Conservation (phyloP, 495 filamentous ascomycete genomes). For the Penicillium tannophilum region DNA sequence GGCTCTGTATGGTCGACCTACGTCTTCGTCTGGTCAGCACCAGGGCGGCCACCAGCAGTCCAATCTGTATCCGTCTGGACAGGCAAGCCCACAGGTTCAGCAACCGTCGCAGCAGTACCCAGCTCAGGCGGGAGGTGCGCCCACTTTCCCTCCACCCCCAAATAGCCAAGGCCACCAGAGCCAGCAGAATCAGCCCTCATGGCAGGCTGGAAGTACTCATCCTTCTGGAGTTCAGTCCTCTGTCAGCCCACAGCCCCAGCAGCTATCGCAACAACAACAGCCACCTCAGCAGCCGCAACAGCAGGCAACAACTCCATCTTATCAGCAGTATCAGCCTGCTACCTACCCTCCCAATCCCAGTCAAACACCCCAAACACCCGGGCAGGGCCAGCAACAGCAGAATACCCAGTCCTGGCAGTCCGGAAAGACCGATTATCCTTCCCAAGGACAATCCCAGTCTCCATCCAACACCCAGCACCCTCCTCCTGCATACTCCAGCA, state of each 20-base stretch:
- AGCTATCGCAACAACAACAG: slow-evolving; percentile 18
- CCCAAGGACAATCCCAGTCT: slow-evolving; percentile 5
- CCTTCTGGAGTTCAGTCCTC: slow-evolving; percentile 18
- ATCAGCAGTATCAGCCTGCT: slow-evolving; percentile 11
- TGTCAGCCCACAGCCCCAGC: slow-evolving; percentile 13
- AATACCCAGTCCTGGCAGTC: slow-evolving; percentile 2
- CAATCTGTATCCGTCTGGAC: slow-evolving; percentile 20
- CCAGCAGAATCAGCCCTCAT: slow-evolving; percentile 11
- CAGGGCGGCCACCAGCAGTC: slow-evolving; percentile 25
- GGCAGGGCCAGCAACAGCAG: slow-evolving; percentile 17
- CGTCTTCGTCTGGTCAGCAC: slow-evolving; percentile 23
- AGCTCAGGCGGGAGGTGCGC: slow-evolving; percentile 1
- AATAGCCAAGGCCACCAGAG: slow-evolving; percentile 11
- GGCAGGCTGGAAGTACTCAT: slow-evolving; percentile 12
- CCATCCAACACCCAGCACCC: slow-evolving; percentile 3
- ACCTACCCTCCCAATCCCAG: slow-evolving; percentile 11
- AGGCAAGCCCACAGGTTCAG: slow-evolving; percentile 18
- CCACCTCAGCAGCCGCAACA: slow-evolving; percentile 9
- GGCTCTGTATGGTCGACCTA: slow-evolving; percentile 37
- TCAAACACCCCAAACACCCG: slow-evolving; percentile 8
- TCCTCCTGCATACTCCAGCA: slow-evolving; percentile 7
- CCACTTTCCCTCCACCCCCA: neutral
- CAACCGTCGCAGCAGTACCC: slow-evolving; percentile 15
- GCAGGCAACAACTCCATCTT: neutral
- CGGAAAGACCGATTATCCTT: slow-evolving; percentile 23